Base-by-base conservation (phyloP, 176 grass and related monocot genomes). In the Hyparrhenia diplandra region DNA sequence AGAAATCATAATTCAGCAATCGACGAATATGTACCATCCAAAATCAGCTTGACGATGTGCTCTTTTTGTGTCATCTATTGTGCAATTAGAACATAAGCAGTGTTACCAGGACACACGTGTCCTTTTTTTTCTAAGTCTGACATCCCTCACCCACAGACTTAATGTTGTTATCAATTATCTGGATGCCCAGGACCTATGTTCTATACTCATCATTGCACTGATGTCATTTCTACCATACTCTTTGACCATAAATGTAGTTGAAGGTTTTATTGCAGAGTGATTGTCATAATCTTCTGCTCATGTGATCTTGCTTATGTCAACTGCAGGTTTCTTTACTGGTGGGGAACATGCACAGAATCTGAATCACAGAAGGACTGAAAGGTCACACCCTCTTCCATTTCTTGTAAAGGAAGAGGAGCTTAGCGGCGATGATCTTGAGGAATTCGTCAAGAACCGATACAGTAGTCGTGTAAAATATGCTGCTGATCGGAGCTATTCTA, bases 371-470 rank as follows among this genome's bases (percentile, higher is more conserved):
- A 83, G 80, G 88, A 73, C 77, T 45, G 90, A 84, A 79, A 95
- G 90, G 64, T 78, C 88, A 36, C 87, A 87, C 85, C 77, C 85
- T 64, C 84, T 99, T 84, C 96, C 96, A 34, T 98, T 95, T 93
- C 75, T 86, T 65, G 75, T 99, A 46, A 98, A 99, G 84, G 92
- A 98, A 82, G 96, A 99, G 75, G 82, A 91, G 37, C 85, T 99
- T 67, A 99, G 92, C 13, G 92, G 92, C 58, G 96, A 99, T 71
- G 96, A 99, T 71, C 85, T 99, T 41, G 96, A 99, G 76, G 92
- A 89, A 41, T 75, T 99, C 14, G n/a, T 95, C 76, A 99, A 78
- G 66, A 52, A 93, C 1, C 84, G 88, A n/a, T 99, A 99, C 18
- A 71, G 84, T 47, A 84, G 13, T 73, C 45, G 85, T 77, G 81